Base-by-base conservation (phyloP, 352 stramenopile genomes). In the Pythium insidiosum region DNA sequence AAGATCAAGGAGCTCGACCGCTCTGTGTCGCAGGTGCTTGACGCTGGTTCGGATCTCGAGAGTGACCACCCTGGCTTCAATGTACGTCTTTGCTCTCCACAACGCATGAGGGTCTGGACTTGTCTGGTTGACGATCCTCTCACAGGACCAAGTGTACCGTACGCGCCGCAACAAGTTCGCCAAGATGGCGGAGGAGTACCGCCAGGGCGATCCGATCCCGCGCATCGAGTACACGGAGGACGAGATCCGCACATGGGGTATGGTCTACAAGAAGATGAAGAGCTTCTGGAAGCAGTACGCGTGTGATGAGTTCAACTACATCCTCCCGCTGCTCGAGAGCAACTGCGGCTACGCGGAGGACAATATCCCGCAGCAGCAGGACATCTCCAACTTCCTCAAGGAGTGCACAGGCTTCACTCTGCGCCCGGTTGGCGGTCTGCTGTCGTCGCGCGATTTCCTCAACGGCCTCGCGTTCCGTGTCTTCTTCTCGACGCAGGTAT, bases 401-500 rank as follows among this genome's bases (percentile, higher is more conserved):
- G 61, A 91, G 37, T 91, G 79, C 58, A 98, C 93, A n/a, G 89
- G 80, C 21, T 92, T 89, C 55, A 84, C 70, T 24, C 68, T 99
- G 43, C 77, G 94, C 39, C 95, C 95, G 2, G 95, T 99, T 5
- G 84, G 91, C 16, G 96, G 96, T 19, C 64, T 99, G 19, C 69
- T 99, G n/a, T 96, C 85, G 26, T 96, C 89, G 33, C 82, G 96
- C 19, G 95, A 99, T 54, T 99, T 99, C 58, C 67, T 99, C 6
- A 98, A 98, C 63, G 96, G 89, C 24, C 69, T 99, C 25, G 95
- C 96, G 3, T 98, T 98, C 73, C 87, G 95, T n/a, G 91, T 96
- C 0, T 99, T 99, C 67, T 98, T 98, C 68, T 98, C 81, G 24
- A 99, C 95, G 5, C 94, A 86, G 68, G 75, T 88, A 51, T 44